A percentile compares a stretch with the other conserved stretches of the same genome.
These are phyloP conservation scores for Stentor coeruleus DNA, from an alignment of 73 alveolate genomes.

Conservation along the genomic window DNA sequence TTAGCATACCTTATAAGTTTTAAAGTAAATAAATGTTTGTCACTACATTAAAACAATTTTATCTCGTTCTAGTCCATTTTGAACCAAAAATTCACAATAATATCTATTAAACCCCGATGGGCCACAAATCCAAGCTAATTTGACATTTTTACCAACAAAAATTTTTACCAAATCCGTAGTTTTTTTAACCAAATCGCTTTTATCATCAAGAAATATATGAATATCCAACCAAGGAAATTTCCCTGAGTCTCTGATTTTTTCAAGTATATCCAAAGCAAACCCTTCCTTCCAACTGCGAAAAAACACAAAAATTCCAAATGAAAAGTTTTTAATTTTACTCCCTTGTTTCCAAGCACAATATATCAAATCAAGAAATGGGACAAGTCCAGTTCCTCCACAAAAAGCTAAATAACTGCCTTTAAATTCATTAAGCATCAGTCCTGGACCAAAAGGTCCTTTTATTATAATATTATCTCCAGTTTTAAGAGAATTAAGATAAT, in stretches of 20 bases:
- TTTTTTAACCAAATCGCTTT: no score
- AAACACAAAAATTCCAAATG: neutral
- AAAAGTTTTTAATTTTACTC: neutral
- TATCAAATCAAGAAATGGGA: slow-evolving; percentile 19
- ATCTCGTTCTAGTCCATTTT: neutral
- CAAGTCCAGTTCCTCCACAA: slow-evolving; percentile 25
- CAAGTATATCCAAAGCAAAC: neutral
- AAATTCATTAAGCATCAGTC: neutral
- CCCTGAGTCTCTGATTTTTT: neutral
- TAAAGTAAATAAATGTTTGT: no score
- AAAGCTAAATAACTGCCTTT: neutral
- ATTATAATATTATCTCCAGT: neutral
- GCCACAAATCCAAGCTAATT: slow-evolving; percentile 18
- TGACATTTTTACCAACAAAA: neutral
- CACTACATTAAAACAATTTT: neutral
- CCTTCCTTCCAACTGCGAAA: neutral
- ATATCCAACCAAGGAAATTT: neutral
- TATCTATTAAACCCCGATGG: slow-evolving; percentile 16
- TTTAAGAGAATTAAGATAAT: neutral
- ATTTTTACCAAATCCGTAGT: neutral
- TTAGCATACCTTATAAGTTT: no score
- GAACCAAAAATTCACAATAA: neutral
- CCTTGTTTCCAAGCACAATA: neutral
- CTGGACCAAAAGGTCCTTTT: slow-evolving; percentile 24
- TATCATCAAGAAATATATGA: neutral